phyloP scores from a whole-genome alignment of 1,284 basidiomycete species.

The Microbotryum lychnidis-dioicae region DNA sequence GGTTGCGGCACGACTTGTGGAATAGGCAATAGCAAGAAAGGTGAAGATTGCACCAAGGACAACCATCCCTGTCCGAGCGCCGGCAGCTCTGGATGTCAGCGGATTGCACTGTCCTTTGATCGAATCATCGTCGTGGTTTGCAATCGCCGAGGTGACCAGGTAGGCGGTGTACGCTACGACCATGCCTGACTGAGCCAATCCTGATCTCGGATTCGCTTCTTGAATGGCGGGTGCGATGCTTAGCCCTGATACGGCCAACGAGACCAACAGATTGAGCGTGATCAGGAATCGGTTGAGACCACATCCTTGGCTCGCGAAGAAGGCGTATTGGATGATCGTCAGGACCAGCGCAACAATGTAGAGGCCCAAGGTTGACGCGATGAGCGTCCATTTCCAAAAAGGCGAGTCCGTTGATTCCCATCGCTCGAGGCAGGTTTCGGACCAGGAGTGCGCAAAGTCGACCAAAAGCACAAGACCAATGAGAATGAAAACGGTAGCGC shows the following conservation, averaged over 20 bases:
- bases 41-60: slow-evolving; percentile 91
- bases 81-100: slow-evolving; percentile 54
- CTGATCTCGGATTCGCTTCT: slow-evolving; percentile 87
- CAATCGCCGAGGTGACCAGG: slow-evolving; percentile 85
- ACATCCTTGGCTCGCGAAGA: slow-evolving; percentile 81
- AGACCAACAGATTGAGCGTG: slow-evolving; percentile 79
- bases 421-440: slow-evolving; percentile 89
- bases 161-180: slow-evolving; percentile 97
- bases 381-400: slow-evolving; percentile 92
- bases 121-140: slow-evolving; percentile 69
- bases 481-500: slow-evolving; percentile 86
- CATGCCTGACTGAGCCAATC: slow-evolving; percentile 91
- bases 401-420: slow-evolving; percentile 67
- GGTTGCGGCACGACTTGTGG: slow-evolving; percentile 89
- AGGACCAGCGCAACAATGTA: slow-evolving; percentile 74
- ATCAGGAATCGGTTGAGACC: slow-evolving; percentile 91
- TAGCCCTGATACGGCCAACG: slow-evolving; percentile 69
- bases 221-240: slow-evolving; percentile 82
- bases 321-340: slow-evolving; percentile 81
- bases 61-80: slow-evolving; percentile 76
- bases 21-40: slow-evolving; percentile 96
- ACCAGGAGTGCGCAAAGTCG: slow-evolving; percentile 98
- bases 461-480: slow-evolving; percentile 93
- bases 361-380: slow-evolving; percentile 84
- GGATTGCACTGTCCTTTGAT: slow-evolving; percentile 71